Conservation (phyloP, 441 rosid species). For the Gossypium lobatum region DNA sequence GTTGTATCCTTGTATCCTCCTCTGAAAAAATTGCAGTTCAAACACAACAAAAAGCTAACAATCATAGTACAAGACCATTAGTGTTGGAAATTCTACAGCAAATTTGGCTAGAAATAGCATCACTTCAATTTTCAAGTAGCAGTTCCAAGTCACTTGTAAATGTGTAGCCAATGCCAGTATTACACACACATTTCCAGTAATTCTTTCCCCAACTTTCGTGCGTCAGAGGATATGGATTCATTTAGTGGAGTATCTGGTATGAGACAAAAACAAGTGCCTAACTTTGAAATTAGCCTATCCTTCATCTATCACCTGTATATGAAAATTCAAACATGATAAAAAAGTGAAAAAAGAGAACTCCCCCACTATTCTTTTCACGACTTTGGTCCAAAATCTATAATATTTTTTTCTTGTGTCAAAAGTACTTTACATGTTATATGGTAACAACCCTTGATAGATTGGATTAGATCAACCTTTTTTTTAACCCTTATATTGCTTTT, state of each 20-base stretch:
- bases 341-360: not conserved
- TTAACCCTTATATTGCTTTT: not conserved
- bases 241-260: slow-evolving; percentile 3
- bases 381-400: not conserved
- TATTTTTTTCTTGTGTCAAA: not conserved
- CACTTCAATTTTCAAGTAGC: not conserved
- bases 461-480: not conserved
- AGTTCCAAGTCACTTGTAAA: not conserved
- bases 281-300: not conserved
- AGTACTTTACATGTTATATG: not conserved
- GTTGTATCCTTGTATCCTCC: too few species aligned
- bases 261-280: not conserved
- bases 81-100: not conserved
- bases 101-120: not conserved
- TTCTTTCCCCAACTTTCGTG: not conserved
- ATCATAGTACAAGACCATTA: not conserved
- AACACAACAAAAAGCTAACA: not conserved
- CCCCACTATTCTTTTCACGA: not conserved
- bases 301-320: not conserved
- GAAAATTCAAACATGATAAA: not conserved
- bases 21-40: too few species aligned
- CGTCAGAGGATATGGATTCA: slow-evolving; percentile 5
- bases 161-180: not conserved
- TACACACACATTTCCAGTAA: not conserved
- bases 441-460: not conserved